Percentiles rank a stretch among this genome's conserved stretches.
phyloP scores from a whole-genome alignment of 257 asterid genomes.

The Solanum pennellii region DNA sequence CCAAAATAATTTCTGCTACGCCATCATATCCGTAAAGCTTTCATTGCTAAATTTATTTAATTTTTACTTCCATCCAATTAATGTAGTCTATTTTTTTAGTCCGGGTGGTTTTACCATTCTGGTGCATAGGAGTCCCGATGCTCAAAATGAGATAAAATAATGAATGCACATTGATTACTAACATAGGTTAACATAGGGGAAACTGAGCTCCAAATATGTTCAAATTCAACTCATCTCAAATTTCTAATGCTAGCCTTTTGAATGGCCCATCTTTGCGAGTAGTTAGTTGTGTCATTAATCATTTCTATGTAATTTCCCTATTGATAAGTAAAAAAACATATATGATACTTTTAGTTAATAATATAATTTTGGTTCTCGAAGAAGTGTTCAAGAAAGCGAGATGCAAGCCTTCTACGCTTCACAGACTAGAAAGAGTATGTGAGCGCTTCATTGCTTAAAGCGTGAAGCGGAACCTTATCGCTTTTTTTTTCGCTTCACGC shows the following conservation, averaged over 20 bases:
- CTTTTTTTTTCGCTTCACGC: too few relatives aligned
- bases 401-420: too few relatives aligned
- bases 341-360: neutral
- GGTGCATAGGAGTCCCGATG: constrained; percentile 5
- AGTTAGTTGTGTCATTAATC: neutral
- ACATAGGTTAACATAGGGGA: neutral
- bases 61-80: neutral
- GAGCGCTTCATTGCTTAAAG: too few relatives aligned
- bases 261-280: neutral
- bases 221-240: neutral
- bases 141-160: constrained; percentile 3
- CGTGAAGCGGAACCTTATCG: too few relatives aligned
- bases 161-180: neutral
- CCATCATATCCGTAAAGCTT: neutral
- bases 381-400: too few relatives aligned
- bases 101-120: neutral
- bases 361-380: neutral
- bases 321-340: neutral
- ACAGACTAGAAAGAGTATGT: too few relatives aligned
- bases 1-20: too few relatives aligned
- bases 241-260: too few relatives aligned
- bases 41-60: neutral
- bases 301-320: neutral
- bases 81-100: constrained; percentile 15
- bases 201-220: neutral